phyloP scores from a whole-genome alignment of 768 basidiomycete species.

The Psilocybe cubensis region DNA sequence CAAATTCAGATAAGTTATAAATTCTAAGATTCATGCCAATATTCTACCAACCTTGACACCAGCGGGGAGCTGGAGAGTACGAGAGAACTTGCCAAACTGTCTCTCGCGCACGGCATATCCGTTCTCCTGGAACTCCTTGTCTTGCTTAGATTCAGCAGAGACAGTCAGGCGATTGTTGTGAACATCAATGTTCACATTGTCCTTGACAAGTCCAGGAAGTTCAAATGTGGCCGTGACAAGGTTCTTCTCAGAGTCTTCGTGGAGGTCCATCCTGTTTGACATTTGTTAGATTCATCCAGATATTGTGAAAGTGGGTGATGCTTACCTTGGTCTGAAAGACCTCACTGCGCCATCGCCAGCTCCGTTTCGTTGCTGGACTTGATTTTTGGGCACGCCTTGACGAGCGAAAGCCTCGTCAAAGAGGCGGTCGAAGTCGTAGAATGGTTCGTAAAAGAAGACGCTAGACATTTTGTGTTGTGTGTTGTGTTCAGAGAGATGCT shows the following conservation, averaged over 20 bases:
- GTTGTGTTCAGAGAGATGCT: neutral
- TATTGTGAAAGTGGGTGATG: neutral
- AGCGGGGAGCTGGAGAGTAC: conserved; percentile 52
- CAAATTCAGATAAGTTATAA: conserved; percentile 14
- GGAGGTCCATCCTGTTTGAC: conserved; percentile 52
- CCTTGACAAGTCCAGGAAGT: conserved; percentile 55
- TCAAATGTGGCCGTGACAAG: conserved; percentile 60
- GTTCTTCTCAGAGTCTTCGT: conserved; percentile 50
- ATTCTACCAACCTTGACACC: conserved; percentile 51
- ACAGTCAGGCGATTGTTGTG: conserved; percentile 52
- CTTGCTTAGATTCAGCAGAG: conserved; percentile 47
- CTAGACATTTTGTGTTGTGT: neutral
- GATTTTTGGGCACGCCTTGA: conserved; percentile 1
- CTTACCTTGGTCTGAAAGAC: conserved; percentile 36
- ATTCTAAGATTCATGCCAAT: too few relatives aligned
- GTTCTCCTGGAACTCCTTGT: conserved; percentile 34
- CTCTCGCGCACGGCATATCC: conserved; percentile 52
- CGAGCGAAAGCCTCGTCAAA: conserved; percentile 3
- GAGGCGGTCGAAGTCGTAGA: conserved; percentile 9
- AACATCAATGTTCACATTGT: conserved; percentile 55
- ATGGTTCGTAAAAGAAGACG: conserved; percentile 9
- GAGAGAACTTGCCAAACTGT: conserved; percentile 46
- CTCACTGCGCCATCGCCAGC: conserved; percentile 17
- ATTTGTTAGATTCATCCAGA: neutral
- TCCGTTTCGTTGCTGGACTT: conserved; percentile 10